These are phyloP conservation scores for Cystobasidiaceae sp. DNA, from an alignment of 1,284 basidiomycete genomes.

Conservation along the genomic window DNA sequence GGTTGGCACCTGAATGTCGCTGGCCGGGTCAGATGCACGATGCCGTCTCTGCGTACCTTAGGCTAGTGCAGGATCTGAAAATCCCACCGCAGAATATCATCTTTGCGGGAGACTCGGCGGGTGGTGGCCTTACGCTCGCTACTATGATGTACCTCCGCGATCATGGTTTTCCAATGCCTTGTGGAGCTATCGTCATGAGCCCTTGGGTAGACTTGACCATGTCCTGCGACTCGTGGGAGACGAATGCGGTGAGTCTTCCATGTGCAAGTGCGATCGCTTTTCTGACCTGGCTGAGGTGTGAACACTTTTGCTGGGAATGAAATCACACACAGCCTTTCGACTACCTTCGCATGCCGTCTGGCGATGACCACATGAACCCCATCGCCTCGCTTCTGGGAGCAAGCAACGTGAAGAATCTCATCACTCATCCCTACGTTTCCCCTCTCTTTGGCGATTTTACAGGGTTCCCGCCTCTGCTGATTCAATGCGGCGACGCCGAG, in stretches of 20 bases:
- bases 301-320: neutral
- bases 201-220: conserved; percentile 69
- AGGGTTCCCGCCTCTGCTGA: conserved; percentile 81
- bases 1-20: conserved; percentile 85
- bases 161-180: conserved; percentile 65
- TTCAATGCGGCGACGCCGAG: conserved; percentile 91
- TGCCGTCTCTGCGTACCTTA: conserved; percentile 76
- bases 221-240: conserved; percentile 97
- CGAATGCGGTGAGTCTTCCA: conserved; percentile 59
- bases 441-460: conserved; percentile 89
- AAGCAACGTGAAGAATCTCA: conserved; percentile 65
- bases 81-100: conserved; percentile 87
- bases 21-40: conserved; percentile 95
- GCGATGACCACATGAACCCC: conserved; percentile 77
- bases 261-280: conserved; percentile 56
- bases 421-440: conserved; percentile 93
- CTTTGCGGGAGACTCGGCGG: conserved; percentile 57
- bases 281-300: conserved; percentile 57
- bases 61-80: conserved; percentile 78
- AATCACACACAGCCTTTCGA: conserved; percentile 42
- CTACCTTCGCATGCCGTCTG: conserved; percentile 47
- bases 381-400: conserved; percentile 88
- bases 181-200: conserved; percentile 76
- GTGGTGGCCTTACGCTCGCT: conserved; percentile 76
- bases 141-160: conserved; percentile 76